Base-by-base conservation (phyloP, 2,329 filamentous ascomycete species). In the Alternaria burnsii region DNA sequence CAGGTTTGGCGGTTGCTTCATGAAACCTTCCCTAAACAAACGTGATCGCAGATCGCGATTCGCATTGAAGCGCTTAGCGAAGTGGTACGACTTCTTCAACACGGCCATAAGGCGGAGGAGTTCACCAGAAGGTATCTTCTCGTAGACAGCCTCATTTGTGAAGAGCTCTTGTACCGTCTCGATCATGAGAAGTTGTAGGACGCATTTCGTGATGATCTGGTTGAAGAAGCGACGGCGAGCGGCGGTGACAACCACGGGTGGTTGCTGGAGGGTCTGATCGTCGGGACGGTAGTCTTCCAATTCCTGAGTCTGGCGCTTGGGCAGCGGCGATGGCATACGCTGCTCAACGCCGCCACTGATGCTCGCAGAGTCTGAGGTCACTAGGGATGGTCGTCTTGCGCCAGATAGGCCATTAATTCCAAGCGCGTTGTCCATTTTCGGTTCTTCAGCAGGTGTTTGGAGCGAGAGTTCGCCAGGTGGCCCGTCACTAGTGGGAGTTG, bases 131-230 rank as follows among this genome's bases (percentile, higher is more conserved):
- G 95, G 96, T 40, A 99, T 99, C 76, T 97, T 89, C 6, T 89
- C 86, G 76, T 99, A 99, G 16, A 99, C 96, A 1, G 91, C 88
- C 75, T 98, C 94, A 78, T 98, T 99, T 70, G 93, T 96, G 82
- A 99, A 99, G 50, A 99, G 88, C 79, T 99, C 96, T 73, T 97
- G 96, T 42, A 99, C 96, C 0, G 96, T 99, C 79, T 99, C 96
- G 71, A 99, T 99, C 93, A 99, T 99, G 66, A 99, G 88, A 2
- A 99, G 87, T 79, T 99, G 96, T 9, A 99, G 84, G 4, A 99
- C 96, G 76, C 95, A 99, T 68, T 96, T 94, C 14, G 94, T 97
- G 79, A 99, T 99, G 78, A 99, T 99, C 69, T 94, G 92, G 81
- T 99, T 99, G 85, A 99, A 99, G 83, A 97, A 97, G 53, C 94